Base-by-base conservation (phyloP, 495 filamentous ascomycete genomes). In the Penicillium taxi region DNA sequence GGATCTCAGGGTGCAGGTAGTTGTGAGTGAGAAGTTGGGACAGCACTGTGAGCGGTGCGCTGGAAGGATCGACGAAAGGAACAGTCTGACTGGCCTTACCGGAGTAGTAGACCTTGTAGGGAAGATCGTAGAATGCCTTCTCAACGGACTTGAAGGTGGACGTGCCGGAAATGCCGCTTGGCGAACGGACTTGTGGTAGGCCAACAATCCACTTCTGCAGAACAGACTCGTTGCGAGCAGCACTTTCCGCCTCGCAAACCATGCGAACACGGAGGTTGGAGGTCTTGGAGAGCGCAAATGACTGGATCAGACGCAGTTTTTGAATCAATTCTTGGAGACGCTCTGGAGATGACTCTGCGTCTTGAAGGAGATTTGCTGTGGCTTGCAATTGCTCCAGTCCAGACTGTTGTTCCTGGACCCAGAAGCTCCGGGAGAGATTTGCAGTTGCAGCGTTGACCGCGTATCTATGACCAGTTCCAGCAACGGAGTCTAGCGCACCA, bases 51-150 rank as follows among this genome's bases (percentile, higher is more conserved):
- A 95, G 77, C 1, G 84, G 72, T 6, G 89, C 85, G 12, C 80
- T 75, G 18, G 81, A 72, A 0, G 75, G 51, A 28, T 88, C 76
- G 19, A 77, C 80, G 58, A 96, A 98, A 2, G 89, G 84, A 1
- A 88, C 81, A 2, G 91, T 95, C 17, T 84, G 80, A 21, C 89
- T 61, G 18, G 84, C 80, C 23, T 86, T 70, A 9, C 78, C 81
- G 5, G 89, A 80, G 58, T 96, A 96, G 52, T 90, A 95, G 33
- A 98, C 91, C 58, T 98, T 91, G 61, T 94, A 98, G 1, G 91
- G 91, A 16, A 98, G 74, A 3, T 89, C 80, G 55, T 91, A 98
- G 70, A 96, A 93, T 0, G 84, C 77, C 52, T 85, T 91, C 31
- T 75, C 40, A n/a, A 48, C 53, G 2, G 59, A 47, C 14, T 61